phyloP scores from a whole-genome alignment of 768 basidiomycete genomes.

The Lepiota brunneoincarnata region DNA sequence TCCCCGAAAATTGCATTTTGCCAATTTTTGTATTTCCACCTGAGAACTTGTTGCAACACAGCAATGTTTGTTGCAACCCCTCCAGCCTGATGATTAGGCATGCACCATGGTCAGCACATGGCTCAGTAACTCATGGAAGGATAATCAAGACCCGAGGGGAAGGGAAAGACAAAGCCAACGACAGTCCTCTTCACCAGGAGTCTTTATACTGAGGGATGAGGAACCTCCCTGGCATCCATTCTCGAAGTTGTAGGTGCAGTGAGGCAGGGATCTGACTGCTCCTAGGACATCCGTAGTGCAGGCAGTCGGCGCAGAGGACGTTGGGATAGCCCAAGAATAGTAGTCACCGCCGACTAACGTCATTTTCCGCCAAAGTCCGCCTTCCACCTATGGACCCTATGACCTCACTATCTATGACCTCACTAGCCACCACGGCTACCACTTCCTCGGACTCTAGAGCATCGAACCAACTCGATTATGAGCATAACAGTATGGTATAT shows the following conservation, averaged over 20 bases:
- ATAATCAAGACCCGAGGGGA: not conserved
- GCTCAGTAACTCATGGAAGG: too few relatives aligned
- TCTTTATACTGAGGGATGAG: not conserved
- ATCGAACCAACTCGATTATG: not conserved
- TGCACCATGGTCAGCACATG: not conserved
- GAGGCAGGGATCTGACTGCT: not conserved
- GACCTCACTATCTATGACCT: conserved; percentile 5
- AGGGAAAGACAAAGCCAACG: not conserved
- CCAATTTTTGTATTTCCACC: too few relatives aligned
- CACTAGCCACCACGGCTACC: not conserved
- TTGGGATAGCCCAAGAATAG: not conserved
- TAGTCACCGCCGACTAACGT: not conserved
- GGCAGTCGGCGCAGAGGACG: not conserved
- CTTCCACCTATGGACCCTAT: not conserved
- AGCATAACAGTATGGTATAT: conserved; percentile 3
- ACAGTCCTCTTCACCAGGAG: not conserved
- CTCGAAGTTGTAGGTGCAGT: not conserved
- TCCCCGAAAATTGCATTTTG: not conserved
- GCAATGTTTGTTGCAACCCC: not conserved
- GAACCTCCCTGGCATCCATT: not conserved
- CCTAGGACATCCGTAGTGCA: conserved; percentile 5
- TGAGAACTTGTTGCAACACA: too few relatives aligned
- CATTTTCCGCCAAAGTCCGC: conserved; percentile 1
- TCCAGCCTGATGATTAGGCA: not conserved
- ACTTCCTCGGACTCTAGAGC: conserved; percentile 1